Conservation (phyloP, 2,329 filamentous ascomycete genomes). For the Apiospora phragmitis region DNA sequence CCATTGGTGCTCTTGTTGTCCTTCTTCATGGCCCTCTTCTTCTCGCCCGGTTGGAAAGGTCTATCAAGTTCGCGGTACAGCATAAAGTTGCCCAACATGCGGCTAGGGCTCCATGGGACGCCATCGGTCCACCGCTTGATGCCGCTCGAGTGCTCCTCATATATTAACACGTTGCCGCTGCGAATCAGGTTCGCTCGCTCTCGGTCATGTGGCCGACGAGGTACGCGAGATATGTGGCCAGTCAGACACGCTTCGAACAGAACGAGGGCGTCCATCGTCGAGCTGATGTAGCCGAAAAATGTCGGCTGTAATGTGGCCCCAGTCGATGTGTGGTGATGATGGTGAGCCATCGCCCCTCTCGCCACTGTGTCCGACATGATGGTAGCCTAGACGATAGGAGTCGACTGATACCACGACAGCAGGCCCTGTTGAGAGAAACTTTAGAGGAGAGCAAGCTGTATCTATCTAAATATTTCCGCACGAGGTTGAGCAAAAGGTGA, state of each 20-base stretch:
- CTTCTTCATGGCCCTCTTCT: conserved; percentile 80
- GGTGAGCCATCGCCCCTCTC: conserved; percentile 7
- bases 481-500: conserved; percentile 10
- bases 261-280: conserved; percentile 73
- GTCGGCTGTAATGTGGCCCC: conserved; percentile 57
- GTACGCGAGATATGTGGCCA: conserved; percentile 72
- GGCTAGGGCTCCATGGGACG: conserved; percentile 85
- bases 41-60: conserved; percentile 78
- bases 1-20: conserved; percentile 46
- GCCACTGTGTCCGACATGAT: conserved; percentile 28
- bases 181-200: conserved; percentile 76
- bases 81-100: conserved; percentile 81
- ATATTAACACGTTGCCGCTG: conserved; percentile 87
- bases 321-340: conserved; percentile 15
- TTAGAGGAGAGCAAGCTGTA: conserved; percentile 19
- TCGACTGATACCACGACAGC: not conserved
- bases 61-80: conserved; percentile 81
- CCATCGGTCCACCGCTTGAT: conserved; percentile 96
- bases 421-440: conserved; percentile 1
- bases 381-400: not conserved
- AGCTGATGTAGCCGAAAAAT: conserved; percentile 66
- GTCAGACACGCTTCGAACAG: conserved; percentile 78
- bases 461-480: conserved; percentile 18
- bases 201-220: conserved; percentile 81
- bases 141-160: conserved; percentile 85